phyloP scores from a whole-genome alignment of 805 yeast species.

The Saturnispora ahearnii region DNA sequence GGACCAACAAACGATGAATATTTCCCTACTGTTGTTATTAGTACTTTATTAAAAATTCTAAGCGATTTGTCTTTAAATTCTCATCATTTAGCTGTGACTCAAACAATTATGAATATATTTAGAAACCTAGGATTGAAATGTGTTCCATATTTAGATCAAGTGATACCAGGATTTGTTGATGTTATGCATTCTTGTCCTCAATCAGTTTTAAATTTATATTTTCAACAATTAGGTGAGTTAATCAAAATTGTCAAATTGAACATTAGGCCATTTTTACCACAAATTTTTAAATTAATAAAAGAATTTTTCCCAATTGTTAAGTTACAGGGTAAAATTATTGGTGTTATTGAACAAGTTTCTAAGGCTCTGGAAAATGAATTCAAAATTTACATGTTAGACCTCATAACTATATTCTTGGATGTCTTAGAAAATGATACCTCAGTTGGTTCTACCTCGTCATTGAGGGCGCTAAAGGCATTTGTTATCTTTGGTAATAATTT shows the following conservation, averaged over 20 bases:
- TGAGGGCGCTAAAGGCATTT: conserved; percentile 71
- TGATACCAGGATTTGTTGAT: conserved; percentile 76
- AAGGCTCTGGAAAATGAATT: conserved; percentile 88
- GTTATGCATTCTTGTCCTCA: conserved; percentile 81
- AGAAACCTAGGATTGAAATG: conserved; percentile 83
- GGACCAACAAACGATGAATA: conserved; percentile 90
- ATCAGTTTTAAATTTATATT: conserved; percentile 74
- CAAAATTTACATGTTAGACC: conserved; percentile 69
- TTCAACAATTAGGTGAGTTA: conserved; percentile 77
- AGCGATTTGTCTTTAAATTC: conserved; percentile 77
- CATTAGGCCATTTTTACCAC: conserved; percentile 71
- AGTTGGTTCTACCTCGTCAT: conserved; percentile 48
- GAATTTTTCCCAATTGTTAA: conserved; percentile 59
- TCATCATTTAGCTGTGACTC: conserved; percentile 89
- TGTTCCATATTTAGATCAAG: conserved; percentile 79
- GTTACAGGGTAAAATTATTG: conserved; percentile 70
- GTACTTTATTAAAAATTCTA: conserved; percentile 71
- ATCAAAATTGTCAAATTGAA: conserved; percentile 82
- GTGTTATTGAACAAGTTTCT: conserved; percentile 75
- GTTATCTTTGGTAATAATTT: conserved; percentile 81
- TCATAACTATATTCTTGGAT: conserved; percentile 66
- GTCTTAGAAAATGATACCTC: conserved; percentile 69
- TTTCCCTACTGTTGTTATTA: conserved; percentile 90
- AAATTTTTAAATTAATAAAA: conserved; percentile 63
- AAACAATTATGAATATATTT: conserved; percentile 85